These are phyloP conservation scores for Schizosaccharomyces osmophilus DNA, from an alignment of 805 yeast genomes.

Conservation along the genomic window DNA sequence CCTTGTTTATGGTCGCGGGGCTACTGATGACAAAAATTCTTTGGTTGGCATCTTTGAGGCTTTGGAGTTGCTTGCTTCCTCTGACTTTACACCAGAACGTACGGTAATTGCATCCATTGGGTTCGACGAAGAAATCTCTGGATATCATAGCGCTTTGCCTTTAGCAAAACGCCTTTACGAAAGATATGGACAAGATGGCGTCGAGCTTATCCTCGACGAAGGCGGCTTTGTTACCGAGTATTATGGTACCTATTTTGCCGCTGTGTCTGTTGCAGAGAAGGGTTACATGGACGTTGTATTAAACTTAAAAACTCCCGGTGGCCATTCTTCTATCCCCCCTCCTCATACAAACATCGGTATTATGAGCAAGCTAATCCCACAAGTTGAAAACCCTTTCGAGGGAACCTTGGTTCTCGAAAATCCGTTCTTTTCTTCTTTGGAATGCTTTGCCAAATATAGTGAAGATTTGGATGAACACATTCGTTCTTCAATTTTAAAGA, in stretches of 20 bases:
- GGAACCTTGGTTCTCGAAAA: slow-evolving; percentile 26
- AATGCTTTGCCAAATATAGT: slow-evolving; percentile 38
- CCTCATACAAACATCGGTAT: slow-evolving; percentile 63
- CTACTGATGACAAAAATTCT: slow-evolving; percentile 49
- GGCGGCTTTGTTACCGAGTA: slow-evolving; percentile 26
- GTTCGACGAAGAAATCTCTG: slow-evolving; percentile 56
- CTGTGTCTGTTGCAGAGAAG: slow-evolving; percentile 36
- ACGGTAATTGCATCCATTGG: slow-evolving; percentile 44
- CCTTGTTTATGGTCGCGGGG: slow-evolving; percentile 52
- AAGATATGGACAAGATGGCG: slow-evolving; percentile 33
- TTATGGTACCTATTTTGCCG: slow-evolving; percentile 17
- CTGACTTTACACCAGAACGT: slow-evolving; percentile 35
- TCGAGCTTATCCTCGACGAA: slow-evolving; percentile 51
- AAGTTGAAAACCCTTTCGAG: slow-evolving; percentile 34
- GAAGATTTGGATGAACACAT: slow-evolving; percentile 11
- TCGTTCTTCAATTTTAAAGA: slow-evolving; percentile 7
- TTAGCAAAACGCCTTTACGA: slow-evolving; percentile 24
- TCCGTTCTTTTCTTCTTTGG: slow-evolving; percentile 33
- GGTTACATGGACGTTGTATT: slow-evolving; percentile 30
- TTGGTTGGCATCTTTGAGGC: slow-evolving; percentile 44
- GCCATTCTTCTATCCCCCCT: slow-evolving; percentile 64
- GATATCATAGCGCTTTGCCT: slow-evolving; percentile 33
- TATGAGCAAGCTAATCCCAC: slow-evolving; percentile 29
- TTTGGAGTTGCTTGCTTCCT: slow-evolving; percentile 27
- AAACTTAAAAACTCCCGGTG: slow-evolving; percentile 38